A percentile compares a stretch with the other conserved stretches of the same genome.
Conservation (phyloP, 495 filamentous ascomycete species). For the Penicillium lividum region DNA sequence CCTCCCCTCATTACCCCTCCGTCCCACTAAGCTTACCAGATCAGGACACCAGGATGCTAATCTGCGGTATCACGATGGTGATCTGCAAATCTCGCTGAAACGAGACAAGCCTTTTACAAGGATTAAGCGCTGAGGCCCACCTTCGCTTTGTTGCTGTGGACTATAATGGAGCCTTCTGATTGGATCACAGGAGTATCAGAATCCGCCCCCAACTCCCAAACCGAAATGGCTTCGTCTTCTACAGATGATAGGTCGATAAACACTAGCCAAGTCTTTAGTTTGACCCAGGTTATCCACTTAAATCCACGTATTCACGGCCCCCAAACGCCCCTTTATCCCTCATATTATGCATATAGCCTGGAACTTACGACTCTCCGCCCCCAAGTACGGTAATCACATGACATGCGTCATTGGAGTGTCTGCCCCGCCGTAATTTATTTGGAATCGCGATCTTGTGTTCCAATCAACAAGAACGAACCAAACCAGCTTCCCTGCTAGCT, state of each 20-base stretch:
- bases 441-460: neutral
- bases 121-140: neutral
- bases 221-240: neutral
- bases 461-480: neutral
- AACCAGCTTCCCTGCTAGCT: neutral
- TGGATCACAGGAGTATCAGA: neutral
- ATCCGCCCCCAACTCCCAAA: neutral
- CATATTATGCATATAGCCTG: neutral
- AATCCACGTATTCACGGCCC: neutral
- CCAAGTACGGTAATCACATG: neutral
- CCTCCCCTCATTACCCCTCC: neutral
- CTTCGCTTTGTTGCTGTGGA: neutral
- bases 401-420: neutral
- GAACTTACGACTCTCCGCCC: neutral
- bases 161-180: neutral
- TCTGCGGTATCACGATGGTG: neutral
- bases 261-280: too few species aligned
- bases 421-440: neutral
- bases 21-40: neutral
- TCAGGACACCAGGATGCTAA: neutral
- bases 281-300: neutral
- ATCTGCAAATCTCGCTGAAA: neutral
- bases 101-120: conserved; percentile 1
- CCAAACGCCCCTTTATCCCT: neutral
- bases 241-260: neutral